Conservation (phyloP, 768 basidiomycete species). For the Paxillus involutus region DNA sequence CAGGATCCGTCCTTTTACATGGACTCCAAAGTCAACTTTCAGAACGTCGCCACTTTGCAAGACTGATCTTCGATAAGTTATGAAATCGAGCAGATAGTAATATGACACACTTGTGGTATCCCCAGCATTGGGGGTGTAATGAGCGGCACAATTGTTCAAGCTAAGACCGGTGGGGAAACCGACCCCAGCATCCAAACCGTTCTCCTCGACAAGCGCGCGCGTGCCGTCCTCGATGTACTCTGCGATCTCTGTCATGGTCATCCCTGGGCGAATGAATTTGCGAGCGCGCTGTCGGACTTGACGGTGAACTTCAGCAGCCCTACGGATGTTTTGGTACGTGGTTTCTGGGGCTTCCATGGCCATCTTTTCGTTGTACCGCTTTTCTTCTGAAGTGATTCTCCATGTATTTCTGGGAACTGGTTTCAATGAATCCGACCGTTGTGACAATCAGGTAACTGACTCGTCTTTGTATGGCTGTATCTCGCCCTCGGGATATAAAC, state of each 20-base stretch:
- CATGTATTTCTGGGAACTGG: constrained; percentile 68
- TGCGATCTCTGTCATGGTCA: constrained; percentile 93
- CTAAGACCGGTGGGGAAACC: constrained; percentile 97
- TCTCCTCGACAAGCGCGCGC: constrained; percentile 88
- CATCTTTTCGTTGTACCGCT: constrained; percentile 76
- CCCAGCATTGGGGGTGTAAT: constrained; percentile 94
- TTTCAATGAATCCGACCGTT: background rate
- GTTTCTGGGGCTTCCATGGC: constrained; percentile 76
- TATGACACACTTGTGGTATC: constrained; percentile 69
- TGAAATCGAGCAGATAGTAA: background rate
- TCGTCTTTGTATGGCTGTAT: constrained; percentile 89
- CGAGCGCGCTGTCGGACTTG: constrained; percentile 84
- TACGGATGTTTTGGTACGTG: constrained; percentile 88
- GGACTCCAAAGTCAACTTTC: constrained; percentile 97
- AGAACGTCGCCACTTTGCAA: constrained; percentile 82
- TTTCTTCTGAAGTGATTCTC: constrained; percentile 90
- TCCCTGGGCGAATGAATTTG: constrained; percentile 85
- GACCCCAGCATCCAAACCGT: constrained; percentile 80
- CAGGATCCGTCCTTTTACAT: constrained; percentile 91
- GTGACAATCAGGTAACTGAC: constrained; percentile 46
- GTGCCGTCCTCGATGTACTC: constrained; percentile 92
- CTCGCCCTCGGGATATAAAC: constrained; percentile 91
- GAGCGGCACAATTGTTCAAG: constrained; percentile 93
- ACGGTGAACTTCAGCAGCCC: constrained; percentile 94
- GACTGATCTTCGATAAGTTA: constrained; percentile 46